Percentiles rank a stretch among this genome's conserved stretches.
These are phyloP conservation scores for Phytophthora capsici DNA, from an alignment of 352 stramenopile species.

Conservation along the genomic window DNA sequence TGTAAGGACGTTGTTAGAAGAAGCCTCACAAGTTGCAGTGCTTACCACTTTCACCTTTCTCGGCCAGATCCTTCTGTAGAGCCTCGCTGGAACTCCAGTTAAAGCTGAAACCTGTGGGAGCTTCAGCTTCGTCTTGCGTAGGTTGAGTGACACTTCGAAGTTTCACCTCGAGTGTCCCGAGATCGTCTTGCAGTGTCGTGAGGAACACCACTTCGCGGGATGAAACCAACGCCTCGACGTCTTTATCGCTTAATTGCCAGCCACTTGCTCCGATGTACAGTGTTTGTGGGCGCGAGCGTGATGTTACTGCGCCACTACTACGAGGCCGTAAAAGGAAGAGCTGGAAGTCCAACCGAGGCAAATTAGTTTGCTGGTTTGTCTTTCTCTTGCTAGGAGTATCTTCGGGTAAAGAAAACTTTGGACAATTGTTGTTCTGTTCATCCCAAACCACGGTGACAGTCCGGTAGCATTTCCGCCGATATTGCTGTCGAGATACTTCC, in stretches of 20 bases:
- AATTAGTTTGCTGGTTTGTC: constrained; percentile 1
- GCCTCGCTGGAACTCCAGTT: constrained; percentile 66
- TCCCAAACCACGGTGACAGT: constrained; percentile 39
- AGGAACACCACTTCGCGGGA: constrained; percentile 59
- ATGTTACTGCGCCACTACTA: constrained; percentile 13
- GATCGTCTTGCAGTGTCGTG: constrained; percentile 34
- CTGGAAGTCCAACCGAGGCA: constrained; percentile 42
- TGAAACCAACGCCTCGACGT: constrained; percentile 45
- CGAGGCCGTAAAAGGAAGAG: constrained; percentile 40
- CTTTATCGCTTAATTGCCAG: constrained; percentile 39
- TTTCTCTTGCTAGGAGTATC: not conserved
- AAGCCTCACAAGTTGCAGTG: not conserved
- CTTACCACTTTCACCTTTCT: constrained; percentile 37
- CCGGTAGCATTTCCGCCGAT: constrained; percentile 18
- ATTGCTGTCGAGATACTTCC: constrained; percentile 5
- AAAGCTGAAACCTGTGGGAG: constrained; percentile 45
- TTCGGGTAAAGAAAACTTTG: constrained; percentile 23
- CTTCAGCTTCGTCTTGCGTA: constrained; percentile 4
- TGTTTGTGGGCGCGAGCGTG: constrained; percentile 28
- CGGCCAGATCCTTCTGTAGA: constrained; percentile 51
- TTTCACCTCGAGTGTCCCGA: constrained; percentile 49
- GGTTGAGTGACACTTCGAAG: constrained; percentile 21
- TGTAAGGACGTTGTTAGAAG: constrained; percentile 1
- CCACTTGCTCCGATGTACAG: constrained; percentile 41
- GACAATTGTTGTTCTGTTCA: constrained; percentile 19